phyloP scores from a whole-genome alignment of 78 protist species.

The Protostelium mycophagum region DNA sequence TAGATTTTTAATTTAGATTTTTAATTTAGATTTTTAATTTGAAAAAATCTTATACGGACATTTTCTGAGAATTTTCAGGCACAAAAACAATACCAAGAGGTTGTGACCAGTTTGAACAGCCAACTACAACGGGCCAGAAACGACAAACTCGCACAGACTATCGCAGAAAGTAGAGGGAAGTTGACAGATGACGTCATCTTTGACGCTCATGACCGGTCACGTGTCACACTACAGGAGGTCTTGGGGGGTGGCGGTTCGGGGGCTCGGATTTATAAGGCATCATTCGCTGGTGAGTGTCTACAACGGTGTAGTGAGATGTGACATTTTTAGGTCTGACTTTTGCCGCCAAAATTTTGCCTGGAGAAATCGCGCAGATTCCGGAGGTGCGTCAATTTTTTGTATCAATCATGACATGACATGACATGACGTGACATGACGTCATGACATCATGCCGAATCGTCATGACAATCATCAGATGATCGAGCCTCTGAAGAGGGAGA shows the following conservation, averaged over 20 bases:
- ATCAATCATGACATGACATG: too few species aligned
- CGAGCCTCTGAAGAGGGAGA: conserved; percentile 14
- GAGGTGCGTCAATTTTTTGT: too few species aligned
- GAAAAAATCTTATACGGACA: too few species aligned
- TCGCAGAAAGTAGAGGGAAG: neutral
- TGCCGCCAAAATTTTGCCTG: neutral
- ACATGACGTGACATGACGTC: neutral
- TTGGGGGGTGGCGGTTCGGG: neutral
- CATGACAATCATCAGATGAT: neutral
- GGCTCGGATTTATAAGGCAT: neutral
- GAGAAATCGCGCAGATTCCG: neutral
- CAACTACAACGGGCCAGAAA: neutral
- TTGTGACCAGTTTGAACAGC: neutral
- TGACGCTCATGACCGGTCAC: neutral
- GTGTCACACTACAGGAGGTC: neutral
- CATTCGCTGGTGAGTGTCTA: neutral
- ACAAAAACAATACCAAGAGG: neutral
- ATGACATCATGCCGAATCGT: neutral
- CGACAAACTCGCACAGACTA: neutral
- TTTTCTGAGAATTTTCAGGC: neutral
- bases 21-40: too few species aligned
- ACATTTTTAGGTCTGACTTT: neutral
- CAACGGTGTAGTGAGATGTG: neutral
- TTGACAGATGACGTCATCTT: neutral
- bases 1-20: too few species aligned